Evolutionary conservation across 2,329 filamentous ascomycete genomes (phyloP).

Genomic region (Trichoderma harzianum): DNA sequence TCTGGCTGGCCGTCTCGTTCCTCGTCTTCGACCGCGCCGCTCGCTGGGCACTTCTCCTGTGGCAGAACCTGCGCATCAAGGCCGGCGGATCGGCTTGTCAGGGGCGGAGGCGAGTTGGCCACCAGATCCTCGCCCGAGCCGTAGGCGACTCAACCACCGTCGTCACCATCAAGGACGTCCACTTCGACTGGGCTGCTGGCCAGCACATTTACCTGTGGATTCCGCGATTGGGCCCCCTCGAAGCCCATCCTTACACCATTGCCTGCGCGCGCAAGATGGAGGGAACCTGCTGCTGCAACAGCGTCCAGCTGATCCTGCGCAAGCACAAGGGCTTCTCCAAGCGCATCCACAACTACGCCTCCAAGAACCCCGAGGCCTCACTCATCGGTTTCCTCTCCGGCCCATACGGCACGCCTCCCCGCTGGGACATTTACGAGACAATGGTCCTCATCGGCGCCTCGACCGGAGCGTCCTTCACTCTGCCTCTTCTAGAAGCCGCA

Average conservation of each 20-base stretch:
- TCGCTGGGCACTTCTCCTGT: slow-evolving; percentile 46
- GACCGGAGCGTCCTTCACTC: slow-evolving; percentile 59
- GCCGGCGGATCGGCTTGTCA: slow-evolving; percentile 42
- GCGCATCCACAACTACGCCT: slow-evolving; percentile 47
- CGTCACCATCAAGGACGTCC: slow-evolving; percentile 57
- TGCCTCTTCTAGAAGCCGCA: slow-evolving; percentile 57
- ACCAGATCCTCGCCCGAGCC: slow-evolving; percentile 47
- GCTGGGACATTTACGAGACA: slow-evolving; percentile 58
- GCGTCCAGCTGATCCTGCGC: slow-evolving; percentile 56
- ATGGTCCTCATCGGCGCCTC: slow-evolving; percentile 59
- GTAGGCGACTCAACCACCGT: slow-evolving; percentile 53
- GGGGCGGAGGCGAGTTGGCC: slow-evolving; percentile 49
- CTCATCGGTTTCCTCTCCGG: slow-evolving; percentile 48
- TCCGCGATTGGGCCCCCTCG: slow-evolving; percentile 50
- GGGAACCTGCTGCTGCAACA: slow-evolving; percentile 55
- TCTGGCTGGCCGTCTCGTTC: slow-evolving; percentile 64
- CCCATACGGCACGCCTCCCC: slow-evolving; percentile 54
- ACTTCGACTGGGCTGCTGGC: slow-evolving; percentile 57
- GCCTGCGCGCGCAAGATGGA: slow-evolving; percentile 52
- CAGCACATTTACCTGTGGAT: slow-evolving; percentile 62
- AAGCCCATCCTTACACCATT: slow-evolving; percentile 61
- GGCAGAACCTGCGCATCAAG: slow-evolving; percentile 50
- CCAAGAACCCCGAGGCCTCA: slow-evolving; percentile 32
- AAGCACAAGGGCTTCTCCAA: slow-evolving; percentile 56
- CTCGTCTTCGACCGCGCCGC: slow-evolving; percentile 61